Percentiles rank a stretch among this genome's conserved stretches.
These are phyloP conservation scores for Filobasidium wieringae DNA, from an alignment of 768 basidiomycete genomes.

Conservation along the genomic window DNA sequence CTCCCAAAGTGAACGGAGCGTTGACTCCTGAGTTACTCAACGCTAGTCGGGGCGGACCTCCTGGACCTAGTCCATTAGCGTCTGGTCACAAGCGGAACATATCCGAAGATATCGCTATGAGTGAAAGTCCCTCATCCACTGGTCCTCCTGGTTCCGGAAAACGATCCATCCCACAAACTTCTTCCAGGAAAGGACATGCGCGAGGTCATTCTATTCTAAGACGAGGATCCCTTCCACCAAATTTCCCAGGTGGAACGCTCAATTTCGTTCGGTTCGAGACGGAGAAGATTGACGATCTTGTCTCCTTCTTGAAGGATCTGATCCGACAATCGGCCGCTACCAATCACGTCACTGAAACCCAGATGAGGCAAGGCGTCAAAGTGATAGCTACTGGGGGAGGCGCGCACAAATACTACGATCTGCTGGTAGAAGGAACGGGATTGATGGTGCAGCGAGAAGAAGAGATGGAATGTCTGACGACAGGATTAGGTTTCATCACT, in stretches of 20 bases:
- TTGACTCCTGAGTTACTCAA: constrained; percentile 25
- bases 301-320: constrained; percentile 73
- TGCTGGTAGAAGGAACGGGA: constrained; percentile 58
- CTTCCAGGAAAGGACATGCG: constrained; percentile 42
- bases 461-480: constrained; percentile 98
- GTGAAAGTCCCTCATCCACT: constrained; percentile 30
- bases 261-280: constrained; percentile 98
- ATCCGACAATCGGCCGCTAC: constrained; percentile 73
- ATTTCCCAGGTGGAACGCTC: constrained; percentile 89
- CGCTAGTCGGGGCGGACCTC: background rate
- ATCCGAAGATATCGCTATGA: background rate
- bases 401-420: constrained; percentile 82
- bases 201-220: constrained; percentile 50
- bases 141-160: constrained; percentile 47
- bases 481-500: constrained; percentile 88
- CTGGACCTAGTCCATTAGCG: background rate
- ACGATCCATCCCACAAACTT: constrained; percentile 26
- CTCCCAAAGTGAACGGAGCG: constrained; percentile 31
- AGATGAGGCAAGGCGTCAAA: constrained; percentile 85
- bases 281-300: constrained; percentile 66
- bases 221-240: constrained; percentile 57
- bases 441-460: constrained; percentile 85
- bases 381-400: constrained; percentile 98
- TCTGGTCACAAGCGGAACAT: background rate
- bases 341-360: constrained; percentile 74